Percentiles rank a stretch among this genome's conserved stretches.
These are phyloP conservation scores for Bromus sterilis DNA, from an alignment of 176 grass and related monocot species.

Conservation along the genomic window DNA sequence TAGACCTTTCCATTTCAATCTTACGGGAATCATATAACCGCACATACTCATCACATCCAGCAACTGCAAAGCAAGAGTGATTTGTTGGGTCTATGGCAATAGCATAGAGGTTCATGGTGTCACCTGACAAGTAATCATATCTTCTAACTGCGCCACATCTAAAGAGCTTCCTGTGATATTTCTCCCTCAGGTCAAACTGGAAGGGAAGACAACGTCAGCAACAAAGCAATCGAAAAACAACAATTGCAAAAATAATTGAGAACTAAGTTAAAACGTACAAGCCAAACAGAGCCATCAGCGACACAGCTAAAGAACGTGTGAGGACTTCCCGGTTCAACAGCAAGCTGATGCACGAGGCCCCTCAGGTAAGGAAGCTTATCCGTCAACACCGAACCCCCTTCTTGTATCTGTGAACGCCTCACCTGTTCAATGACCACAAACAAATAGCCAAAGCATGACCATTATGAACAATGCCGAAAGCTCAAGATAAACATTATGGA, in stretches of 20 bases:
- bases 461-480: background rate
- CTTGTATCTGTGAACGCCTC: constrained; percentile 39
- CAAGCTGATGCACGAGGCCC: constrained; percentile 36
- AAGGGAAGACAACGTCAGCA: constrained; percentile 10
- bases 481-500: background rate
- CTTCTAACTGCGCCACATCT: constrained; percentile 15
- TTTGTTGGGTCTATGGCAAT: constrained; percentile 71
- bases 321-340: constrained; percentile 62
- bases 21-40: constrained; percentile 68
- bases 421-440: constrained; percentile 26
- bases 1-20: constrained; percentile 37
- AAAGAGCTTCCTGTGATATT: constrained; percentile 29
- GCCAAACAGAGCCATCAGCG: constrained; percentile 49
- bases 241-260: background rate
- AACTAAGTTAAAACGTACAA: constrained; percentile 12
- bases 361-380: constrained; percentile 31
- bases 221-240: background rate
- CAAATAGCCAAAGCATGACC: background rate
- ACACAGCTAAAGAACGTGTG: constrained; percentile 70
- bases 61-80: constrained; percentile 49
- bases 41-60: constrained; percentile 47
- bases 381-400: constrained; percentile 29
- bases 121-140: background rate
- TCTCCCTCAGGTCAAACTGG: constrained; percentile 69
- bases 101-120: constrained; percentile 26